These are phyloP conservation scores for Penicillium sp. DNA, from an alignment of 2,329 filamentous ascomycete genomes.

Conservation along the genomic window DNA sequence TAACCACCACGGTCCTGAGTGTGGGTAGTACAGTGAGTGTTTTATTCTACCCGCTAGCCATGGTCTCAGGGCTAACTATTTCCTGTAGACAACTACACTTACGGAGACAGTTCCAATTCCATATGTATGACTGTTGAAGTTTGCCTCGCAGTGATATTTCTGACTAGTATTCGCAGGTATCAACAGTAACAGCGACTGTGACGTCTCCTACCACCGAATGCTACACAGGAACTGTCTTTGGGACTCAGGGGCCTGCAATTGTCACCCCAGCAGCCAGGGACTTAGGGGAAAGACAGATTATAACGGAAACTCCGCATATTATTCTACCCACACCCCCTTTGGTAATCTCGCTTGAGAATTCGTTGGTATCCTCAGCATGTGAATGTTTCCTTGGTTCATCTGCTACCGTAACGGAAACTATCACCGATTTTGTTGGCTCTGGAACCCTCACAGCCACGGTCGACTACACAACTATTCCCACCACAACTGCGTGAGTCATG, in stretches of 20 bases:
- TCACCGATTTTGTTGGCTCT: conserved; percentile 5
- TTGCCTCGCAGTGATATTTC: not conserved
- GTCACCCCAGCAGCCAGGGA: not conserved
- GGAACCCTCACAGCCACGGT: conserved; percentile 7
- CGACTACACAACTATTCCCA: conserved; percentile 5
- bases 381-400: conserved; percentile 7
- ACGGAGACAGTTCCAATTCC: conserved; percentile 4
- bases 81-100: conserved; percentile 4
- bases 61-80: not conserved
- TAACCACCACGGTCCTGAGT: not conserved
- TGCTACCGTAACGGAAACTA: conserved; percentile 8
- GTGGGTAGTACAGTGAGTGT: conserved; percentile 2
- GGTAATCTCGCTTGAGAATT: not conserved
- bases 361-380: conserved; percentile 1
- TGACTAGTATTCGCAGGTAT: not conserved
- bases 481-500: conserved; percentile 1
- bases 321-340: not conserved
- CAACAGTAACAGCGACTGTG: not conserved
- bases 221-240: conserved; percentile 2
- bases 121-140: not conserved
- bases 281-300: not conserved
- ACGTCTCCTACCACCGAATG: conserved; percentile 9
- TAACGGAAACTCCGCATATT: not conserved
- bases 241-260: not conserved
- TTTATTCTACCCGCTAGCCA: not conserved